Evolutionary conservation across 805 yeast genomes (phyloP).

Genomic region (Teunomyces stri): DNA sequence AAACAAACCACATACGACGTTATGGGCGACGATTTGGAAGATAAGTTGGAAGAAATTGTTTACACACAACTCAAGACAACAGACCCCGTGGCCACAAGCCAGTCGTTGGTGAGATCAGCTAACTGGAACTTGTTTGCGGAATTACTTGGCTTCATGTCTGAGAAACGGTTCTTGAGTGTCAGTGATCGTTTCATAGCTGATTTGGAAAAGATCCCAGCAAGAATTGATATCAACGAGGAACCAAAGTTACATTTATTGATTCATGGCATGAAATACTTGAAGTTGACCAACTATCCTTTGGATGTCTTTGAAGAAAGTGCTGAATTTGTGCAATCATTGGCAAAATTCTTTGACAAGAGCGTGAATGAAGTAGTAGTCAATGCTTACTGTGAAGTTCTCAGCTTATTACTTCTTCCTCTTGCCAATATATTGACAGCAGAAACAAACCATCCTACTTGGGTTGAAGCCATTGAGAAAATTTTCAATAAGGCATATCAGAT

Average conservation of each 20-base stretch:
- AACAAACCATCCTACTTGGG: slow-evolving; percentile 95
- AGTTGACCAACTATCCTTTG: slow-evolving; percentile 77
- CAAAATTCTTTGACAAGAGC: slow-evolving; percentile 73
- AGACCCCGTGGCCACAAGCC: slow-evolving; percentile 67
- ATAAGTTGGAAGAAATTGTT: slow-evolving; percentile 87
- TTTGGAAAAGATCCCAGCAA: slow-evolving; percentile 70
- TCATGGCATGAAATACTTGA: slow-evolving; percentile 87
- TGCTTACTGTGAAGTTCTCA: slow-evolving; percentile 84
- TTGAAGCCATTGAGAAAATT: slow-evolving; percentile 67
- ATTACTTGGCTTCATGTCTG: slow-evolving; percentile 87
- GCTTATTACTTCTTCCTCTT: slow-evolving; percentile 71
- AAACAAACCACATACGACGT: slow-evolving; percentile 76
- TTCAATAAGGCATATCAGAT: slow-evolving; percentile 48
- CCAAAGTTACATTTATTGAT: slow-evolving; percentile 71
- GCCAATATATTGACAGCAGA: slow-evolving; percentile 90
- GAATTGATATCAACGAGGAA: slow-evolving; percentile 35
- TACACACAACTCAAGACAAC: slow-evolving; percentile 85
- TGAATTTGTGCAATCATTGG: slow-evolving; percentile 79
- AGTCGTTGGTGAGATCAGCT: slow-evolving; percentile 74
- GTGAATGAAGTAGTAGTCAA: slow-evolving; percentile 61
- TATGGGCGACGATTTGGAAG: slow-evolving; percentile 75
- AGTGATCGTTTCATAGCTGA: slow-evolving; percentile 94
- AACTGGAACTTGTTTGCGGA: slow-evolving; percentile 94
- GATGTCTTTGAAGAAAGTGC: slow-evolving; percentile 93
- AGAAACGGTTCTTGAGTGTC: slow-evolving; percentile 76